A percentile compares a stretch with the other conserved stretches of the same genome.
phyloP scores from a whole-genome alignment of 2,329 filamentous ascomycete species.

The Colletotrichum brevisporum region DNA sequence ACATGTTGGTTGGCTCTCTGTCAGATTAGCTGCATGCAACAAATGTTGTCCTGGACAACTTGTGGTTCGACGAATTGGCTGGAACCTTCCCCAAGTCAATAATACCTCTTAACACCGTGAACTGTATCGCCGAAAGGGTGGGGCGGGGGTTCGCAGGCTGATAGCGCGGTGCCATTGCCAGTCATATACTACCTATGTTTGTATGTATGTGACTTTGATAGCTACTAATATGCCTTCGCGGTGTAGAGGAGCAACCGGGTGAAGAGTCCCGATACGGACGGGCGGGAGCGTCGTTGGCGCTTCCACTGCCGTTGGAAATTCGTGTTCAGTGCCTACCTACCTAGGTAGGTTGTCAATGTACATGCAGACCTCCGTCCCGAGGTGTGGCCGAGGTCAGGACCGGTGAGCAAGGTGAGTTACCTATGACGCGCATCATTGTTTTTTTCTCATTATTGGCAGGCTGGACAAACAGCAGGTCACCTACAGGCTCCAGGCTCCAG shows the following conservation, averaged over 20 bases:
- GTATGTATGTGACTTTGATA: constrained; percentile 17
- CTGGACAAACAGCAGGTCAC: not conserved
- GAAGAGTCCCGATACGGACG: not conserved
- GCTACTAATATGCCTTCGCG: not conserved
- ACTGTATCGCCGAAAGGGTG: constrained; percentile 13
- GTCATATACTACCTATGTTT: constrained; percentile 14
- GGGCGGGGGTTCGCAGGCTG: constrained; percentile 20
- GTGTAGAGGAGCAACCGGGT: constrained; percentile 7
- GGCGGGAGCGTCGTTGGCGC: constrained; percentile 3
- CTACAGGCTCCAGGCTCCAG: no score
- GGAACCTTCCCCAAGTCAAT: not conserved
- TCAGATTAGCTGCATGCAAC: no score
- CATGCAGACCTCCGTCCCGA: not conserved
- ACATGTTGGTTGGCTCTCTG: no score
- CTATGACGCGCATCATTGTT: constrained; percentile 30
- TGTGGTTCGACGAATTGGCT: constrained; percentile 12
- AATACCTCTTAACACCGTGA: no score
- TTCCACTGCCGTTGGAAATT: no score
- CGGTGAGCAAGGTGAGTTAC: constrained; percentile 19
- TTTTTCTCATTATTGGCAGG: constrained; percentile 15
- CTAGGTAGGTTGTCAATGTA: not conserved
- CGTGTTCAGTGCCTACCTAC: not conserved
- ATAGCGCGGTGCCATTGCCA: not conserved
- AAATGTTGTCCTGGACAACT: not conserved
- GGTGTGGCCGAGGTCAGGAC: not conserved